Percentiles rank a stretch among this genome's conserved stretches.
phyloP scores from a whole-genome alignment of 2,329 filamentous ascomycete genomes.

The Colletotrichum orbiculare region DNA sequence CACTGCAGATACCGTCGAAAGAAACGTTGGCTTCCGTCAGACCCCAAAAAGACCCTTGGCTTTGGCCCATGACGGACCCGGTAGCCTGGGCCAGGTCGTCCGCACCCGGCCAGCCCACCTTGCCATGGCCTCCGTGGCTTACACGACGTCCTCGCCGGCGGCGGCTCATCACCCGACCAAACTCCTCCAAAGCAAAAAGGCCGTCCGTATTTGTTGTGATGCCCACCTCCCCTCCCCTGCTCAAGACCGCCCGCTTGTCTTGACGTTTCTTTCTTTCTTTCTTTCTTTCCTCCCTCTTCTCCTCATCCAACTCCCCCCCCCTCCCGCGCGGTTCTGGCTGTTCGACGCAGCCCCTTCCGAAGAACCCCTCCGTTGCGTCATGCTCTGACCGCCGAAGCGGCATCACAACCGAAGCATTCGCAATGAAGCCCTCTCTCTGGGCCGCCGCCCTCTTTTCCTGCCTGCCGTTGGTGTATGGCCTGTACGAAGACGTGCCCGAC shows the following conservation, averaged over 20 bases:
- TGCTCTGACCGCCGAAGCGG: slow-evolving; percentile 7
- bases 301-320: background rate
- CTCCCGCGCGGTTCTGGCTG: background rate
- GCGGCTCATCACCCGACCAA: slow-evolving; percentile 17
- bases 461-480: slow-evolving; percentile 23
- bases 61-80: background rate
- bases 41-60: background rate
- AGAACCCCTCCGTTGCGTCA: slow-evolving; percentile 3
- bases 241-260: background rate
- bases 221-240: background rate
- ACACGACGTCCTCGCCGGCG: slow-evolving; percentile 19
- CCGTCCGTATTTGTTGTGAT: slow-evolving; percentile 1
- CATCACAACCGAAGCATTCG: background rate
- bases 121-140: slow-evolving; percentile 30
- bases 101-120: slow-evolving; percentile 26
- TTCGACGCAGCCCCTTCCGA: slow-evolving; percentile 4
- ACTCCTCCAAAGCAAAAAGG: background rate
- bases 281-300: background rate
- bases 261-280: background rate
- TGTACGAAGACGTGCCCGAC: slow-evolving; percentile 26
- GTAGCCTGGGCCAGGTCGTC: slow-evolving; percentile 24
- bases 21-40: background rate
- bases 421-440: slow-evolving; percentile 27
- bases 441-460: background rate
- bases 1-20: background rate